Evolutionary conservation across 2,329 filamentous ascomycete genomes (phyloP), one percentile per base, ranked within the genome.

Genomic region (Hypoxylon sp.): DNA sequence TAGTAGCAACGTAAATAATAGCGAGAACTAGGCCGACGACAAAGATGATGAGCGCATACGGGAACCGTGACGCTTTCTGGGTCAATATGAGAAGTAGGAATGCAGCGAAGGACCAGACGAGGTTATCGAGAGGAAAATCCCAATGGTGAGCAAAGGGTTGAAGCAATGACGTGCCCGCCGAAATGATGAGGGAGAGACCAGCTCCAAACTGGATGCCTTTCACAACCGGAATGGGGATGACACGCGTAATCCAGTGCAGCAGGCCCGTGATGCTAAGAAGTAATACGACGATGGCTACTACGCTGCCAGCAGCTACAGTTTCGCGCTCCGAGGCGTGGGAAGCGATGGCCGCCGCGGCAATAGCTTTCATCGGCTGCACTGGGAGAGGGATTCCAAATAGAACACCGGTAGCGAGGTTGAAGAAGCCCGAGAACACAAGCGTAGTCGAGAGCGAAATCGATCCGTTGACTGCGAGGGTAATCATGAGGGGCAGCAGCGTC

Each of bases 201-300:
- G 94, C 94, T 37, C 94, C 94, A 49, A 97, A 87, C 78, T 98
- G 95, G 68, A 98, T 97, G 28, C 94, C 94, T 75, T 97, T 97
- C 55, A 98, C 89, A 0, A 98, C 91, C 0, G 94, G 92, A 13
- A 94, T 87, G 0, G 94, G 94, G 7, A 96, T 90, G 13, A 89
- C 82, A n/a, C 82, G 79, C 7, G 91, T 89, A 53, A 92, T 88
- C 84, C 88, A 90, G 59, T 84, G 84, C 30, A 97, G 81, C n/a
- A 95, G 79, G 0, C 94, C 92, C 0, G 93, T 96, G 4, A 89
- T 74, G 72, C 91, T 94, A 75, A 97, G 88, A 0, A 96, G 6
- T 7, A 94, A 83, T 7, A 97, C 89, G 20, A 90, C 85, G 6
- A 80, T 80, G 1, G 89, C 89, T 32, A 97, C 93, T 60, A 92